These are phyloP conservation scores for Coniosporium tulheliwenetii DNA, from an alignment of 2,329 filamentous ascomycete genomes.

Conservation along the genomic window DNA sequence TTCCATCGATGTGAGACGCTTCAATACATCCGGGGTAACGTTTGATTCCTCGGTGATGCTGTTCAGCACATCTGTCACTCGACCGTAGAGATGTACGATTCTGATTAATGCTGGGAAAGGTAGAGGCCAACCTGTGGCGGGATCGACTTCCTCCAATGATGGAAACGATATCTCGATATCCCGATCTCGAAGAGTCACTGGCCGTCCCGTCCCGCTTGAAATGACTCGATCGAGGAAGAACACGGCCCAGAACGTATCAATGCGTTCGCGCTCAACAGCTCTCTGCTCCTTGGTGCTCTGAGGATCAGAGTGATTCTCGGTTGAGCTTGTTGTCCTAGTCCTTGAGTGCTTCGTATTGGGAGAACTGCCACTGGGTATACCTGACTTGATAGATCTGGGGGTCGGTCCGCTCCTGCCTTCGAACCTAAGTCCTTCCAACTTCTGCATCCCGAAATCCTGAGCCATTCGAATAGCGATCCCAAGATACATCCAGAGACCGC, in stretches of 20 bases:
- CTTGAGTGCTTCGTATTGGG: conserved; percentile 1
- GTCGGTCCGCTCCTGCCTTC: conserved; percentile 39
- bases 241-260: conserved; percentile 81
- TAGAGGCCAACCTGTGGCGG: conserved; percentile 51
- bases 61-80: conserved; percentile 73
- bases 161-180: conserved; percentile 70
- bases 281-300: conserved; percentile 33
- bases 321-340: conserved; percentile 8
- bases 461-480: conserved; percentile 76
- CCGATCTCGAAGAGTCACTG: conserved; percentile 68
- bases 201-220: conserved; percentile 70
- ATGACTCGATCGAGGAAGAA: conserved; percentile 80
- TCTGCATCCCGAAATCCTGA: conserved; percentile 66
- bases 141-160: conserved; percentile 34
- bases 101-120: conserved; percentile 69
- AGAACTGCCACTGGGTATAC: conserved; percentile 1
- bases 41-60: conserved; percentile 60
- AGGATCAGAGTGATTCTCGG: conserved; percentile 21
- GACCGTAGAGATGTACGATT: conserved; percentile 74
- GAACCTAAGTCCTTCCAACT: conserved; percentile 55
- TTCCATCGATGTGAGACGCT: conserved; percentile 62
- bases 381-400: conserved; percentile 30
- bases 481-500: conserved; percentile 85
- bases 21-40: conserved; percentile 58
- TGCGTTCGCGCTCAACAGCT: conserved; percentile 63